Base-by-base conservation (phyloP, 2,329 filamentous ascomycete species). In the Epichloe glyceriae region DNA sequence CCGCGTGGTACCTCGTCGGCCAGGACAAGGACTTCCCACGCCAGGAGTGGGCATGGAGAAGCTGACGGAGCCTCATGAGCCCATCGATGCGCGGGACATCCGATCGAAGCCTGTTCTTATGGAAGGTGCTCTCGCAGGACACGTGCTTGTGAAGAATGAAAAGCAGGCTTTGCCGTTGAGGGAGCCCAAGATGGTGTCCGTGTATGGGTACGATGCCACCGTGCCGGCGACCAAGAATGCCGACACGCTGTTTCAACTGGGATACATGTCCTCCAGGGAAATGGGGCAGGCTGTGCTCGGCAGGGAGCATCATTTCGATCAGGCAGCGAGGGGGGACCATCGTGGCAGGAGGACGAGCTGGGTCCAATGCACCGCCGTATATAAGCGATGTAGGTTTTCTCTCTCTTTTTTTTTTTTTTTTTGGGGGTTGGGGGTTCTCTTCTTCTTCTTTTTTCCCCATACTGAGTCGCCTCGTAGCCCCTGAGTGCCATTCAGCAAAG, bases 121-220 rank as follows among this genome's bases (percentile, higher is more conserved):
- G 11, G 69, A 77, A 47, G 74, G 75, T 1, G 78, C 78, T 0
- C 70, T 79, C n/a, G 71, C 78, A 7, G 77, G 80, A 4, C 86
- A 85, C 47, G 85, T 90, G 26, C 72, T 94, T 0, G 71, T 94
- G 49, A 94, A 94, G 71, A 93, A 94, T 64, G 69, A 68, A 3
- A 72, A 75, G 44, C 72, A 72, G 7, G 70, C 74, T 0, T 68
- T 91, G 6, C 87, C 87, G 0, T 72, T 91, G 37, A 64, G 60
- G 48, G 76, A 73, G 50, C 80, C 70, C 5, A 66, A 68, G 49
- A 72, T 78, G 64, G 55, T 84, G 70, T 74, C 79, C 59, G 65
- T 83, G 60, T 73, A 80, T 70, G 68, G 85, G 57, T 70, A 80
- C 72, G 70, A 86, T 77, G 88, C 88, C 4, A 70, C 70, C 0